phyloP scores from a whole-genome alignment of 73 alveolate genomes.

The Loxodes magnus region DNA sequence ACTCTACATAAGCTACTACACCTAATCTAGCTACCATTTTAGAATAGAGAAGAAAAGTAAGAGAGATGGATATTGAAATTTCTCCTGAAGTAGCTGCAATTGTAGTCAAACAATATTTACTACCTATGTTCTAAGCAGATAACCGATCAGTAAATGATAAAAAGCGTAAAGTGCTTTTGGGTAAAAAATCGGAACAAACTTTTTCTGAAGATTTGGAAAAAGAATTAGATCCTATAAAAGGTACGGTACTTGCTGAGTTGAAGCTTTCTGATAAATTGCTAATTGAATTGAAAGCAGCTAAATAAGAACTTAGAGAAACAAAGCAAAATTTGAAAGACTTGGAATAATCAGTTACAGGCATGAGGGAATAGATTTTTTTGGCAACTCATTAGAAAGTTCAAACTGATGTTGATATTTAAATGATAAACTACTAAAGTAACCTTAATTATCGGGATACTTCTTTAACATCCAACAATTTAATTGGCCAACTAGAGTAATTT shows the following conservation, averaged over 20 bases:
- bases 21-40: no score
- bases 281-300: neutral
- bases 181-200: neutral
- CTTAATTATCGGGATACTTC: no score
- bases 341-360: no score
- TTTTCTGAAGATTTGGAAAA: neutral
- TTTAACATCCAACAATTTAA: neutral
- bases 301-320: neutral
- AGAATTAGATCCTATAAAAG: neutral
- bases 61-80: conserved; percentile 1
- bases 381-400: no score
- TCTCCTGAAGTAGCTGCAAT: conserved; percentile 19
- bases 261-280: conserved; percentile 28
- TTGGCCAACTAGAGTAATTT: neutral
- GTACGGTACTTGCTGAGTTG: conserved; percentile 37
- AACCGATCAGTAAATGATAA: conserved; percentile 14
- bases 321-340: conserved; percentile 1
- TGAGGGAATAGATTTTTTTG: no score
- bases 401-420: conserved; percentile 3
- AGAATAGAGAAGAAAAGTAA: no score
- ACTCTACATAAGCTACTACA: no score
- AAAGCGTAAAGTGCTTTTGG: conserved; percentile 8
- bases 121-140: conserved; percentile 10
- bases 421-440: neutral
- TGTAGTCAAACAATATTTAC: conserved; percentile 3